Base-by-base conservation (phyloP, 2,329 filamentous ascomycete genomes). In the Alternaria gaisen region DNA sequence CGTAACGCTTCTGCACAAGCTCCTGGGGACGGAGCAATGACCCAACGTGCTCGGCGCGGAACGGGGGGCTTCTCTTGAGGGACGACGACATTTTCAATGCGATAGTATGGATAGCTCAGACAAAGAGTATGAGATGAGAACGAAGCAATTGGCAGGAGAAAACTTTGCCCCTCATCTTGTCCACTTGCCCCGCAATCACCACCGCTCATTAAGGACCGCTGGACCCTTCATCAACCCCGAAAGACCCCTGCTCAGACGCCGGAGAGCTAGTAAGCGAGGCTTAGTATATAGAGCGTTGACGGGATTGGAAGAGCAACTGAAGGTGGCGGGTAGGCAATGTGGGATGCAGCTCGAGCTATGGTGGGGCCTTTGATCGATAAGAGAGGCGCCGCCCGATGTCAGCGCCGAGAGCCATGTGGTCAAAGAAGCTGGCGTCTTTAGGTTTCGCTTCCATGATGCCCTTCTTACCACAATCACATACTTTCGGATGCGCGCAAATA, bases 31-130 rank as follows among this genome's bases (percentile, higher is more conserved):
- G 88, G 59, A 92, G 85, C 32, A 92, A 82, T 14, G 89, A 91
- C 51, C 90, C 90, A 63, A 91, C 84, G 67, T 92, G 90, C 79
- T 92, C 90, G 61, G 89, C 89, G 73, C 90, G 85, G 79, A 91
- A 92, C 51, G 88, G 89, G 42, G 87, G 86, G 65, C 64, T 74
- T 72, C 73, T 72, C 63, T 77, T 77, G 40, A 69, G 68, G 40
- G 72, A 60, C 41, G 71, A 60, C 41, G 73, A 68, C 75, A 69
- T 69, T 34, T 68, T 80, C 77, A 63, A 79, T 79, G 53, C 28
- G 51, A 44, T 48, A 58, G 24, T 56, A 47, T 52, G n/a, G 46
- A 40, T 53, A 47, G 24, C 22, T 48, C 18, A 58, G 36, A 53
- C 0, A 40, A 40, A 41, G 42, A 46, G 58, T 58, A 59, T 41